These are phyloP conservation scores for Fusarium caatingaense DNA, from an alignment of 2,329 filamentous ascomycete species.

Conservation along the genomic window DNA sequence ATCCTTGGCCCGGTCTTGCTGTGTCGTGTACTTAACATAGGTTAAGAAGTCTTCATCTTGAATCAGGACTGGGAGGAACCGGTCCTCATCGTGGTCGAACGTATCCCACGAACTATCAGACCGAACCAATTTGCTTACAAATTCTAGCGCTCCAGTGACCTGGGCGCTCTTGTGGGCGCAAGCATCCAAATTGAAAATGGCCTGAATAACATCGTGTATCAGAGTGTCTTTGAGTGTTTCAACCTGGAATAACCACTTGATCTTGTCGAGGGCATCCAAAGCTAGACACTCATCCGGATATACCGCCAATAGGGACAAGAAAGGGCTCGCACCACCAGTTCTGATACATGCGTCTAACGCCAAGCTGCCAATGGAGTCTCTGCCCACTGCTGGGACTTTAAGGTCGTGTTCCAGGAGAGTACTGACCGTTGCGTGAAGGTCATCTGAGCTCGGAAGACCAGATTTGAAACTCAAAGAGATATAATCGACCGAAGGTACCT, in stretches of 20 bases:
- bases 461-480: neutral
- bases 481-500: neutral
- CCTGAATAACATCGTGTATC: neutral
- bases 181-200: neutral
- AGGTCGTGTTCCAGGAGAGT: neutral
- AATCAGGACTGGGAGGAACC: neutral
- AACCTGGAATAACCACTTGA: neutral
- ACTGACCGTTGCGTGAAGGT: neutral
- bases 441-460: neutral
- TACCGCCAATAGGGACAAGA: neutral
- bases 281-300: neutral
- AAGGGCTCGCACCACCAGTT: fast-evolving
- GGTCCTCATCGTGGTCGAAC: neutral
- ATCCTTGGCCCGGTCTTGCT: neutral
- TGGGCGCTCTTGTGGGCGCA: neutral
- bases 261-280: neutral
- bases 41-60: neutral
- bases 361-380: neutral
- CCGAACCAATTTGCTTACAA: neutral
- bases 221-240: neutral
- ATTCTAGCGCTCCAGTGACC: fast-evolving
- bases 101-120: neutral
- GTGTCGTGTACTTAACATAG: neutral
- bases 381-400: fast-evolving
- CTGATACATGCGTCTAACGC: neutral